phyloP scores from a whole-genome alignment of 2,329 filamentous ascomycete species.

The Spiromastix sp. region DNA sequence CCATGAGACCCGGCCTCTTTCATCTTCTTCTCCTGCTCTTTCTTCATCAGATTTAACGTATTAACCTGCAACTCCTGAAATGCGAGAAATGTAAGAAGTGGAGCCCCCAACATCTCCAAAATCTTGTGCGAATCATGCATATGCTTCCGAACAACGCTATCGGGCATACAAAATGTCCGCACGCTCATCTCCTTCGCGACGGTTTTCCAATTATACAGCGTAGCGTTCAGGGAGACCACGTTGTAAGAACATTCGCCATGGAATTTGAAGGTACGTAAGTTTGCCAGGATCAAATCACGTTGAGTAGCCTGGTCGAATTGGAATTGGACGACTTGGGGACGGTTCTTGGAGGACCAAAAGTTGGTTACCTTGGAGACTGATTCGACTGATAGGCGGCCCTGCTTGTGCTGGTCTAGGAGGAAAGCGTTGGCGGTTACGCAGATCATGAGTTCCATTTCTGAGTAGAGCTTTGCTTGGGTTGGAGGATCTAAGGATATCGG shows the following conservation, averaged over 20 bases:
- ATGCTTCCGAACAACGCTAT: slow-evolving; percentile 40
- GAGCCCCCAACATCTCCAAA: slow-evolving; percentile 39
- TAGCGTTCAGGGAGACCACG: slow-evolving; percentile 32
- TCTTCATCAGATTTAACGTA: slow-evolving; percentile 23
- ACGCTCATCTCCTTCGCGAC: slow-evolving; percentile 38
- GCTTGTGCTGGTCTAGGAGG: slow-evolving; percentile 31
- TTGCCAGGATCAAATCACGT: slow-evolving; percentile 35
- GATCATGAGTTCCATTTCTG: slow-evolving; percentile 37
- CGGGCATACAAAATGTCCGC: slow-evolving; percentile 41
- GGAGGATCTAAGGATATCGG: slow-evolving; percentile 31
- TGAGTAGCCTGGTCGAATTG: slow-evolving; percentile 44
- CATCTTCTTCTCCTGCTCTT: slow-evolving; percentile 17
- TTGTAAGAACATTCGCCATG: slow-evolving; percentile 32
- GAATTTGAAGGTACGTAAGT: slow-evolving; percentile 37
- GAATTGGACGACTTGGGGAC: slow-evolving; percentile 41
- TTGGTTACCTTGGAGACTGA: slow-evolving; percentile 29
- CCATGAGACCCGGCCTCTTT: slow-evolving; percentile 9
- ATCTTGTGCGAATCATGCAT: slow-evolving; percentile 39
- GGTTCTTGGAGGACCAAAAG: slow-evolving; percentile 36
- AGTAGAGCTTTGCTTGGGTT: slow-evolving; percentile 34
- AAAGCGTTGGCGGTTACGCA: slow-evolving; percentile 35
- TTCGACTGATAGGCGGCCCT: slow-evolving; percentile 27
- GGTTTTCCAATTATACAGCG: slow-evolving; percentile 39
- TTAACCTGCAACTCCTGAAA: slow-evolving; percentile 29
- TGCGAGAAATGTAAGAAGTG: slow-evolving; percentile 25